These are phyloP conservation scores for Durusdinium trenchii DNA, from an alignment of 73 alveolate genomes.

Conservation along the genomic window DNA sequence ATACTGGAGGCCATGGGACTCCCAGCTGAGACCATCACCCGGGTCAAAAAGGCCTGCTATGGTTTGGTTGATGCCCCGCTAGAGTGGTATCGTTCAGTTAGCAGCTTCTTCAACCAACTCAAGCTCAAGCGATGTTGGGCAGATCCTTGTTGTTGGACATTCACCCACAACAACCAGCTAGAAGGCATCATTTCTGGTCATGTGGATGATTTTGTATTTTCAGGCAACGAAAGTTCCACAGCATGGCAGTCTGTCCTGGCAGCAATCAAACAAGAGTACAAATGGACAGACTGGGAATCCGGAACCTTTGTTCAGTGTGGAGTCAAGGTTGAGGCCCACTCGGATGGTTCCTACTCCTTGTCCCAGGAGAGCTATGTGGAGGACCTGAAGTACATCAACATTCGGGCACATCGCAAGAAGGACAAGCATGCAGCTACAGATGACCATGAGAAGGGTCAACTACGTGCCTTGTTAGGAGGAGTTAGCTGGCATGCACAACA, in stretches of 20 bases:
- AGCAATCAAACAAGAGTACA: background rate
- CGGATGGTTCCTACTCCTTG: background rate
- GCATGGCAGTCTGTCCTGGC: background rate
- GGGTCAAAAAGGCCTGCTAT: slow-evolving; percentile 7
- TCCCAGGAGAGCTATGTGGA: background rate
- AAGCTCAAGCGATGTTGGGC: background rate
- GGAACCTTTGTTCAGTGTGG: background rate
- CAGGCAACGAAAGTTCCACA: background rate
- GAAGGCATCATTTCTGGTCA: background rate
- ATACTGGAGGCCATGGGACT: background rate
- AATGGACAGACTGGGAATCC: slow-evolving; percentile 8
- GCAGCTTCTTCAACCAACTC: background rate
- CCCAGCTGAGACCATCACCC: background rate
- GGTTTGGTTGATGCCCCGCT: slow-evolving; percentile 38
- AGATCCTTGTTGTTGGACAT: background rate
- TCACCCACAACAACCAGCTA: background rate
- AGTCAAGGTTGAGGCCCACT: background rate
- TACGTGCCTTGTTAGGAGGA: background rate
- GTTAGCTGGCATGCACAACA: slow-evolving; percentile 18
- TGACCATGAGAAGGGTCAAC: background rate
- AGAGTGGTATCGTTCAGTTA: background rate
- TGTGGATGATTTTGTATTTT: background rate
- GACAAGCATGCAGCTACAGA: background rate
- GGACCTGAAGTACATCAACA: background rate
- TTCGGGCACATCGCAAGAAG: background rate